Evolutionary conservation across 2,329 filamentous ascomycete genomes (phyloP).

Genomic region (Epichloe aotearoae): DNA sequence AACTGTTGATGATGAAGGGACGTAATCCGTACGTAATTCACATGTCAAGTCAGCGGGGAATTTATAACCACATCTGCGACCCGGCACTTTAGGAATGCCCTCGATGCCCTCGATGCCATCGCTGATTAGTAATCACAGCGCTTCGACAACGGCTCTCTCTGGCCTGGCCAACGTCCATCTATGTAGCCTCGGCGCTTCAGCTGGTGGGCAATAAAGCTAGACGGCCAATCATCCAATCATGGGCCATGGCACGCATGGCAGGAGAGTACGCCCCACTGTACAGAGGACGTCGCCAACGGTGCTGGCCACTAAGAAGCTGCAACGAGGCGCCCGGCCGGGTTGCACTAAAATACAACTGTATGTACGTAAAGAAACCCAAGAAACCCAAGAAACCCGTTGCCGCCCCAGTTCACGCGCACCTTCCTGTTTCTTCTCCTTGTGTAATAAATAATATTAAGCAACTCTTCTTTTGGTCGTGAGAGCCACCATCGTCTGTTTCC

Average conservation of each 20-base stretch:
- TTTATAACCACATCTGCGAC: too few relatives aligned
- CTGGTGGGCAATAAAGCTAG: not conserved
- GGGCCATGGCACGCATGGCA: not conserved
- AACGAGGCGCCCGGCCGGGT: not conserved
- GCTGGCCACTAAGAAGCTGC: conserved; percentile 1
- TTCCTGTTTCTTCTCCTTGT: not conserved
- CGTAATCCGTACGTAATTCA: not conserved
- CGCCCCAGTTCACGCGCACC: conserved; percentile 1
- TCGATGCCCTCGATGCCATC: too few relatives aligned
- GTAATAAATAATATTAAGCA: not conserved
- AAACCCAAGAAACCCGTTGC: not conserved
- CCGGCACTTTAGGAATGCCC: too few relatives aligned
- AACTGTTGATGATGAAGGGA: conserved; percentile 1
- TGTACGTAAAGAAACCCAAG: too few relatives aligned
- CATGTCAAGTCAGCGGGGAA: not conserved
- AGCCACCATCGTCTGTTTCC: not conserved
- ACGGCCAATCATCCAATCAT: conserved; percentile 4
- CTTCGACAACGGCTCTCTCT: not conserved
- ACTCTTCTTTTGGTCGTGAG: not conserved
- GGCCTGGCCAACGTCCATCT: not conserved
- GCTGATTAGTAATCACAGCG: not conserved
- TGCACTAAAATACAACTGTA: too few relatives aligned
- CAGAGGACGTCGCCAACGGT: not conserved
- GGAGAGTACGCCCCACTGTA: not conserved
- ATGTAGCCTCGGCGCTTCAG: conserved; percentile 1